A percentile compares a stretch with the other conserved stretches of the same genome.
phyloP scores from a whole-genome alignment of 306 rosid genomes.

The Vigna trinervia region DNA sequence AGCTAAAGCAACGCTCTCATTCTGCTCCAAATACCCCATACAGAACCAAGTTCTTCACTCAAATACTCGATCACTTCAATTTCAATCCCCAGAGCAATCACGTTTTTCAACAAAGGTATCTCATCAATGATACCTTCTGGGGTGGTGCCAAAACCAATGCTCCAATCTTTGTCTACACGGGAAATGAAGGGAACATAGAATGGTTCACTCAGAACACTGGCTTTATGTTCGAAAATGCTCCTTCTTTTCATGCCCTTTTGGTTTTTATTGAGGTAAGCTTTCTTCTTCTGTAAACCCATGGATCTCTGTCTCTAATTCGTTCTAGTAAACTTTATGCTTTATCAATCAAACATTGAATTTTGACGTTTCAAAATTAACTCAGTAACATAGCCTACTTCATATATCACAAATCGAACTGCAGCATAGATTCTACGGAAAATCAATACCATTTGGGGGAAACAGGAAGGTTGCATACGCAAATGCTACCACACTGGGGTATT shows the following conservation, averaged over 20 bases:
- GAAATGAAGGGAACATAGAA: conserved; percentile 87
- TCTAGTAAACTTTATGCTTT: not conserved
- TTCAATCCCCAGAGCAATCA: conserved; percentile 70
- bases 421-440: conserved; percentile 95
- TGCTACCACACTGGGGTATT: conserved; percentile 67
- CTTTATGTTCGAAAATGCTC: conserved; percentile 71
- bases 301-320: not conserved
- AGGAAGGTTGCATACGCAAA: conserved; percentile 55
- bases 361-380: not conserved
- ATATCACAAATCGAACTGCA: conserved; percentile 45
- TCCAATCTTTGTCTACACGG: conserved; percentile 92
- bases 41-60: conserved; percentile 72
- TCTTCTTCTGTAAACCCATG: not conserved
- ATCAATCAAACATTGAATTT: not conserved
- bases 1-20: conserved; percentile 43
- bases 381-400: not conserved
- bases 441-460: conserved; percentile 75
- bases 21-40: conserved; percentile 49
- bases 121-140: conserved; percentile 78
- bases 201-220: conserved; percentile 93
- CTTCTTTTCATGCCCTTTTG: conserved; percentile 75
- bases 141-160: conserved; percentile 75
- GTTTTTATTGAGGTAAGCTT: conserved; percentile 80
- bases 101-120: conserved; percentile 78
- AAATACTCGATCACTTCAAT: conserved; percentile 87